phyloP scores from a whole-genome alignment of 75 land plant genomes.

The Larix kaempferi region DNA sequence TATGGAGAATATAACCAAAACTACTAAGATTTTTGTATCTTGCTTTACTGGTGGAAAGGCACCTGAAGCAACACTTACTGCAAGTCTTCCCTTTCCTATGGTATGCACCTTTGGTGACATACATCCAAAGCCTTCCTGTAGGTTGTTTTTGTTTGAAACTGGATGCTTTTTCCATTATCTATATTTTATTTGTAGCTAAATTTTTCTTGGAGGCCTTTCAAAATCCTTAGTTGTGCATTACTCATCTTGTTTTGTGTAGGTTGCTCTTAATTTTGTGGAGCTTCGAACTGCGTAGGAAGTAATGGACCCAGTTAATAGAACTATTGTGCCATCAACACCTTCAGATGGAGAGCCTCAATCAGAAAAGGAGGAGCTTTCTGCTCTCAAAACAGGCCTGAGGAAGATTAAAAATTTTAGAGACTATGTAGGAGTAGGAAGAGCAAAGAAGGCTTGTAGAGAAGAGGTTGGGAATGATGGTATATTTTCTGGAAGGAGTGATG shows the following conservation, averaged over 20 bases:
- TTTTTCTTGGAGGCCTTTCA: too few relatives aligned
- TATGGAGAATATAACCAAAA: constrained; percentile 28
- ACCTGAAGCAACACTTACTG: constrained; percentile 20
- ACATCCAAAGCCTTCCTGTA: too few relatives aligned
- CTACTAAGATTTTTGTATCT: constrained; percentile 28
- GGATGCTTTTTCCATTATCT: too few relatives aligned
- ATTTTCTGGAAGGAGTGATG: constrained; percentile 50
- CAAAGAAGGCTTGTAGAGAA: constrained; percentile 38
- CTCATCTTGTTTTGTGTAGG: constrained; percentile 19
- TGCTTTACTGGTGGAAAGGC: constrained; percentile 15
- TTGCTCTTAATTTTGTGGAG: constrained; percentile 60
- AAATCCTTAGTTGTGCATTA: not conserved
- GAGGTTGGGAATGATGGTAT: constrained; percentile 51
- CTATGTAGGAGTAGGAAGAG: constrained; percentile 35
- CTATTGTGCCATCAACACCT: constrained; percentile 31
- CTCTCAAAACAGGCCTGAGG: constrained; percentile 47
- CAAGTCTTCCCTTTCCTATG: not conserved
- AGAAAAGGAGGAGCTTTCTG: constrained; percentile 68
- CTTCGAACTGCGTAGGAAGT: constrained; percentile 34
- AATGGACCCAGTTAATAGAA: constrained; percentile 39
- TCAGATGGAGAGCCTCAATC: constrained; percentile 28
- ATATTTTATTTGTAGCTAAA: too few relatives aligned
- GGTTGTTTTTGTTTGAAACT: too few relatives aligned
- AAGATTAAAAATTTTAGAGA: constrained; percentile 47
- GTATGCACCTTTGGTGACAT: too few relatives aligned